A percentile compares a stretch with the other conserved stretches of the same genome.
phyloP scores from a whole-genome alignment of 768 basidiomycete species.

The Rhodotorula graminis region DNA sequence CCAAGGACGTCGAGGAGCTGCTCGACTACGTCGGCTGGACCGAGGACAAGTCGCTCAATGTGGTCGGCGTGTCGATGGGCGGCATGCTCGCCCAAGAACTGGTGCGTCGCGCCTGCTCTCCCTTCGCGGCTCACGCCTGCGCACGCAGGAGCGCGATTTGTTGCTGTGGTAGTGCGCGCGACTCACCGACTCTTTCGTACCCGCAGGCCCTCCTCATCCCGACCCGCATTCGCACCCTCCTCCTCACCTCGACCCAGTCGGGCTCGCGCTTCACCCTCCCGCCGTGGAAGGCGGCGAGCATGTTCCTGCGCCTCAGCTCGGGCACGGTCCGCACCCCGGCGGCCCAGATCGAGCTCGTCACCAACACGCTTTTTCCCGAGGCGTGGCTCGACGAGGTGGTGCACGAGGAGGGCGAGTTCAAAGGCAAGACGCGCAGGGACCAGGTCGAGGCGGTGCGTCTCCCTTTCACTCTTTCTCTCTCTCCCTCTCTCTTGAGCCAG shows the following conservation, averaged over 20 bases:
- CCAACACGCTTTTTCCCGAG: slow-evolving; percentile 32
- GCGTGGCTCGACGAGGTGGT: slow-evolving; percentile 24
- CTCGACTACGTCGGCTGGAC: slow-evolving; percentile 36
- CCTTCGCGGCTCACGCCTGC: too few relatives aligned
- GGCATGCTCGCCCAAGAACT: slow-evolving; percentile 41
- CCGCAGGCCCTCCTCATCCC: slow-evolving; percentile 38
- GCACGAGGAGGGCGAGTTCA: slow-evolving; percentile 2
- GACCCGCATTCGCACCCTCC: slow-evolving; percentile 21
- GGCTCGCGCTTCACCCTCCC: slow-evolving; percentile 8
- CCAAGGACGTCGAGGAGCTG: slow-evolving; percentile 32
- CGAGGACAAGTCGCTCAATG: neutral
- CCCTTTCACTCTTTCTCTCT: neutral
- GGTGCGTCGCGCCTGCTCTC: slow-evolving; percentile 2
- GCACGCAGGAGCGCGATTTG: too few relatives aligned
- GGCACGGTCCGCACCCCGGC: slow-evolving; percentile 18
- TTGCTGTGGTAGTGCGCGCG: too few relatives aligned
- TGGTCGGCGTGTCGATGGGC: slow-evolving; percentile 39
- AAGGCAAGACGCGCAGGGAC: slow-evolving; percentile 16
- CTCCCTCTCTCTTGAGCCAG: too few relatives aligned
- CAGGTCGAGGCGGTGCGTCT: slow-evolving; percentile 8
- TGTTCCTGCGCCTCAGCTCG: slow-evolving; percentile 8
- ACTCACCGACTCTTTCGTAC: too few relatives aligned
- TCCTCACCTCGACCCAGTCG: slow-evolving; percentile 34
- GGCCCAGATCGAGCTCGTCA: slow-evolving; percentile 23
- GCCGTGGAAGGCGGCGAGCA: neutral